Conservation (phyloP, 176 grass and related monocot species). For the Eragrostis curvula region DNA sequence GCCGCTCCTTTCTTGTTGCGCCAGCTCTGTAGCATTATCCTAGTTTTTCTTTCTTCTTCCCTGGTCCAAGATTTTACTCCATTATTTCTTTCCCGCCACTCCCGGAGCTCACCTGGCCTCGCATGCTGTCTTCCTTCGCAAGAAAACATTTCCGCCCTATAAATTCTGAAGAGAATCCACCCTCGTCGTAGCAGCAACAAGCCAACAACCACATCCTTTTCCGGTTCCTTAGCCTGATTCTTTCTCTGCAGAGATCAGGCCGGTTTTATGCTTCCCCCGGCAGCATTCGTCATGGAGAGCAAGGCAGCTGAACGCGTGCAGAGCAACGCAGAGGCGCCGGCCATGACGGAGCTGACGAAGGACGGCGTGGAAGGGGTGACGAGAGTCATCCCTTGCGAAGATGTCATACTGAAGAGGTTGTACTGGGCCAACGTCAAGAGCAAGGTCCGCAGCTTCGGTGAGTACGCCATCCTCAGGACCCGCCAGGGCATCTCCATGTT, state of each 20-base stretch:
- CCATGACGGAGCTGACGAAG: not conserved
- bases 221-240: too few relatives aligned
- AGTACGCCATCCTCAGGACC: not conserved
- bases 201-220: too few relatives aligned
- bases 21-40: too few relatives aligned
- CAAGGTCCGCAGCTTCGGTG: not conserved
- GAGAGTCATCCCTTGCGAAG: not conserved
- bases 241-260: not conserved
- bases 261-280: too few relatives aligned
- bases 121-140: not conserved
- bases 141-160: conserved; percentile 5
- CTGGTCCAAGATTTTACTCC: not conserved
- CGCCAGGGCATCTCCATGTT: conserved; percentile 15
- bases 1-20: too few relatives aligned
- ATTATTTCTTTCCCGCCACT: not conserved
- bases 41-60: not conserved
- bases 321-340: too few relatives aligned
- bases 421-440: conserved; percentile 43
- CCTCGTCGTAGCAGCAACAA: not conserved
- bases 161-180: not conserved
- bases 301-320: too few relatives aligned
- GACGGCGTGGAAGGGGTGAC: not conserved
- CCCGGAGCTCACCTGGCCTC: not conserved
- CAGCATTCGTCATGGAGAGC: too few relatives aligned
- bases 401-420: too few relatives aligned